phyloP scores from a whole-genome alignment of 78 protist genomes.

The Dictyostelium firmibasis region DNA sequence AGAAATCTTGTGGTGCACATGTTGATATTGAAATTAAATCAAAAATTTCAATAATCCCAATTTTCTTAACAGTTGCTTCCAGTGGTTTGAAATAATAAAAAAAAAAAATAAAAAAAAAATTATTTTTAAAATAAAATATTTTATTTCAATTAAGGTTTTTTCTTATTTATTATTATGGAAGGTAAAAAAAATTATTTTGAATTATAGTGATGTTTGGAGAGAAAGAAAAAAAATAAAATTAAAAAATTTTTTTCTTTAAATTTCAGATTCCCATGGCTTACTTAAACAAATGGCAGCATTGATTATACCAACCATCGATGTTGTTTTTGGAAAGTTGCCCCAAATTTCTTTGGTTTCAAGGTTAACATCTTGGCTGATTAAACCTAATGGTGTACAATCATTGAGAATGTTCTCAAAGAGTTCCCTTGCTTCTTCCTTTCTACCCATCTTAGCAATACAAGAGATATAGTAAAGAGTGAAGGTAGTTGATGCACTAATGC shows the following conservation, averaged over 20 bases:
- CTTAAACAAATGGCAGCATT: constrained; percentile 53
- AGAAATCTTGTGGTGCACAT: background rate
- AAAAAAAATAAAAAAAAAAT: background rate
- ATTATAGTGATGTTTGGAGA: no score
- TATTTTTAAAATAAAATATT: no score
- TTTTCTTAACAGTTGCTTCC: background rate
- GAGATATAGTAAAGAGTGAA: constrained; percentile 38
- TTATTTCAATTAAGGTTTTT: no score
- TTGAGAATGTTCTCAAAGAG: constrained; percentile 76
- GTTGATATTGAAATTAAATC: background rate
- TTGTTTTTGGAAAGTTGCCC: constrained; percentile 86
- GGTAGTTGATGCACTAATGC: constrained; percentile 23
- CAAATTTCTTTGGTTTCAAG: constrained; percentile 77
- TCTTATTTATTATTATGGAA: no score
- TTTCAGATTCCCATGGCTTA: constrained; percentile 74
- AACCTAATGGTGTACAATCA: constrained; percentile 66
- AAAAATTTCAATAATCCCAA: background rate
- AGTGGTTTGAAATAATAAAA: background rate
- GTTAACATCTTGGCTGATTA: constrained; percentile 70
- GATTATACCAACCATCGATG: constrained; percentile 78
- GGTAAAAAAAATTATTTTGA: no score
- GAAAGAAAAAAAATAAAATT: no score
- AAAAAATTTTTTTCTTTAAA: constrained; percentile 18
- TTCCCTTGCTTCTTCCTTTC: constrained; percentile 78
- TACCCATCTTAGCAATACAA: constrained; percentile 48